phyloP scores from a whole-genome alignment of 2,329 filamentous ascomycete species.

The Pseudohalonectria lignicola region DNA sequence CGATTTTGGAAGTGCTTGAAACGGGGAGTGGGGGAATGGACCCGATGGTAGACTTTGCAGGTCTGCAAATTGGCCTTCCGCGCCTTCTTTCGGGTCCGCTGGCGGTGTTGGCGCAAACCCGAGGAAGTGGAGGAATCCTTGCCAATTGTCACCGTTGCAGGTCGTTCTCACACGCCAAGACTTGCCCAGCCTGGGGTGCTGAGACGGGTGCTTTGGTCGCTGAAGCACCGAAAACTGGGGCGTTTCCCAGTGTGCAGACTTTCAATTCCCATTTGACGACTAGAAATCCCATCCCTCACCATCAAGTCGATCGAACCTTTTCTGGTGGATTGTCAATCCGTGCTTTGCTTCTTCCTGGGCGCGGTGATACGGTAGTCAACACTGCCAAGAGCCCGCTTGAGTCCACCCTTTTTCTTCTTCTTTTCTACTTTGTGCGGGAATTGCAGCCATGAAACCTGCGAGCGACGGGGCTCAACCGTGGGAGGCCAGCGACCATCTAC shows the following conservation, averaged over 20 bases:
- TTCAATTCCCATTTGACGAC: no score
- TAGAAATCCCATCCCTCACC: no score
- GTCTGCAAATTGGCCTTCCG: not conserved
- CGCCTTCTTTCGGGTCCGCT: not conserved
- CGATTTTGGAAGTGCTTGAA: not conserved
- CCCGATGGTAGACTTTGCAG: not conserved
- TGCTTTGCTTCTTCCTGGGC: not conserved
- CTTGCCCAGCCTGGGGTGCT: not conserved
- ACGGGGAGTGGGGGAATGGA: not conserved
- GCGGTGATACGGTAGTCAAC: no score
- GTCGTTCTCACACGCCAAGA: not conserved
- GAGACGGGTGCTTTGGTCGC: not conserved
- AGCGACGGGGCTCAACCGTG: no score
- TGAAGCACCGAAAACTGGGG: not conserved
- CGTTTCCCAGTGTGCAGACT: no score
- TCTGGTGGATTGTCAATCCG: not conserved
- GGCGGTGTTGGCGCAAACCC: not conserved
- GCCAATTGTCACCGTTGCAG: not conserved
- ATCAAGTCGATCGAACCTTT: no score
- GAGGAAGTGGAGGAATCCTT: no score
- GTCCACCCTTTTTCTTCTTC: no score
- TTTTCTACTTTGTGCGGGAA: no score
- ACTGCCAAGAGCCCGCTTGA: no score
- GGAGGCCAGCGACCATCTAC: no score
- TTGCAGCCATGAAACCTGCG: no score